phyloP scores from a whole-genome alignment of 441 rosid genomes.

The Caryocar brasiliense region DNA sequence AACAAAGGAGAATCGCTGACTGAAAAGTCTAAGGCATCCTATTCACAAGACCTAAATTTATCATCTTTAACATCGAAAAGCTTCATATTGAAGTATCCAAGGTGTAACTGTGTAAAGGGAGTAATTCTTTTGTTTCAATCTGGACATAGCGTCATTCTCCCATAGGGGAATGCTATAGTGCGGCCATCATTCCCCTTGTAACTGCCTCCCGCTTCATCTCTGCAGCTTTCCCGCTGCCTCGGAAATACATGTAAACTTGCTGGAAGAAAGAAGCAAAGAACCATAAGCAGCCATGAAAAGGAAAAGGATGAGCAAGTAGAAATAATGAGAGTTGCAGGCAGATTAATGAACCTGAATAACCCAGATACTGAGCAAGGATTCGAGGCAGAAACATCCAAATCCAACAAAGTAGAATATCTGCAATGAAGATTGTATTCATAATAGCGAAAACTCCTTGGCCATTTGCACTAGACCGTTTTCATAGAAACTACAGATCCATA shows the following conservation, averaged over 20 bases:
- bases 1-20: no score
- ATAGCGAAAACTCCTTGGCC: background rate
- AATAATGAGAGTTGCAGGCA: background rate
- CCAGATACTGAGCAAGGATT: conserved; percentile 86
- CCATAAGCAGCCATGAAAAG: background rate
- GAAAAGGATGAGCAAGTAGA: background rate
- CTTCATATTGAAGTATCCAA: conserved; percentile 4
- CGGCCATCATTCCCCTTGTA: conserved; percentile 53
- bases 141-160: conserved; percentile 4
- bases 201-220: conserved; percentile 78
- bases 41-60: no score
- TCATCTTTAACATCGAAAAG: background rate
- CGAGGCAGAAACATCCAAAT: conserved; percentile 64
- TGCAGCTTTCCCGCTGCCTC: conserved; percentile 94
- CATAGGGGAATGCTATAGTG: conserved; percentile 32
- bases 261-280: conserved; percentile 23
- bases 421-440: conserved; percentile 8
- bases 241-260: conserved; percentile 98
- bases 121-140: background rate
- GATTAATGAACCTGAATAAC: conserved; percentile 72
- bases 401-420: conserved; percentile 88
- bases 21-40: no score
- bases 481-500: no score
- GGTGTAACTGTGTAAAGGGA: background rate
- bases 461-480: background rate